Percentiles rank a stretch among this genome's conserved stretches.
phyloP scores from a whole-genome alignment of 306 rosid genomes.

The Cicer judaicum region DNA sequence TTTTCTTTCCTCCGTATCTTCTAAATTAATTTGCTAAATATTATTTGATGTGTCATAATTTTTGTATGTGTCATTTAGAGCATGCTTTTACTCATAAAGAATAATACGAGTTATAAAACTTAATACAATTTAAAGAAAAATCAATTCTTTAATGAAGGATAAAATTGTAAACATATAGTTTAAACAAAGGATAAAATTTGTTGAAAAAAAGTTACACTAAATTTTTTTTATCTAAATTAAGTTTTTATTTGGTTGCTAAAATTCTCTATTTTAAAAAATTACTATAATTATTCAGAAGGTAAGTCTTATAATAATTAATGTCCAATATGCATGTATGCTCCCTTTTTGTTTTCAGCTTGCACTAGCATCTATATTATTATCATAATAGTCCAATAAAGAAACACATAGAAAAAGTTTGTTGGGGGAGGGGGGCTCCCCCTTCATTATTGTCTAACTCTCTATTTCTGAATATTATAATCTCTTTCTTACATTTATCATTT shows the following conservation, averaged over 20 bases:
- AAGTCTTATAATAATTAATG: background rate
- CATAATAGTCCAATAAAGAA: conserved; percentile 4
- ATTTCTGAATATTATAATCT: background rate
- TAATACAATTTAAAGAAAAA: too few relatives aligned
- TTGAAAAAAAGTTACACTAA: too few relatives aligned
- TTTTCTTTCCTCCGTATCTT: background rate
- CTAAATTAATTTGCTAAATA: background rate
- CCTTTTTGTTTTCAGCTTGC: background rate
- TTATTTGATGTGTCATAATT: background rate
- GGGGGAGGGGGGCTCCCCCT: background rate
- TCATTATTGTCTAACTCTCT: background rate
- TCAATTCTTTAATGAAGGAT: too few relatives aligned
- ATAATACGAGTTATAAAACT: too few relatives aligned
- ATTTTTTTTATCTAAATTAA: too few relatives aligned
- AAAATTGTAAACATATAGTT: too few relatives aligned
- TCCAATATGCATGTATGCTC: background rate
- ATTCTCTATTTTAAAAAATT: too few relatives aligned
- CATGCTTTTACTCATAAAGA: too few relatives aligned
- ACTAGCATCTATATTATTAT: background rate
- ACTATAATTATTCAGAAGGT: too few relatives aligned
- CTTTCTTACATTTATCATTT: background rate
- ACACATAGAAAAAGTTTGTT: background rate
- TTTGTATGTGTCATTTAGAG: too few relatives aligned
- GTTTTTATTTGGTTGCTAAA: too few relatives aligned
- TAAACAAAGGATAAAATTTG: too few relatives aligned